Conservation (phyloP, 371 early-diverging fungal species). For the Polyrhizophydium stewartii region DNA sequence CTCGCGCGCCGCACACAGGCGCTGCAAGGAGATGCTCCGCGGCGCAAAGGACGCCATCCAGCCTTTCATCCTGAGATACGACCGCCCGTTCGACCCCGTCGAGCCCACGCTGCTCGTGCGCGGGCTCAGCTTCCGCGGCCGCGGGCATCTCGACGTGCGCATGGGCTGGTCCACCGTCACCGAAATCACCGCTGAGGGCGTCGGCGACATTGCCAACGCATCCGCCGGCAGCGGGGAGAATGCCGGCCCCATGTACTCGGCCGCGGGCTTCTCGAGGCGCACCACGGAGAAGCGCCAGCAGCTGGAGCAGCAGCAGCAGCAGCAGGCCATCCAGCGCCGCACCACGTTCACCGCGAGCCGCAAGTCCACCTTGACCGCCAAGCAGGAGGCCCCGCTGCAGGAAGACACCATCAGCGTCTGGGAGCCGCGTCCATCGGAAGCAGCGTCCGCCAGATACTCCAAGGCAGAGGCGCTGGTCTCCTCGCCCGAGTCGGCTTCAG, state of each 20-base stretch:
- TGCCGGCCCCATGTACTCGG: not conserved
- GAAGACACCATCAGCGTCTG: too few relatives aligned
- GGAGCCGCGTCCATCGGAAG: too few relatives aligned
- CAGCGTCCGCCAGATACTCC: too few relatives aligned
- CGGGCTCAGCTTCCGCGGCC: conserved; percentile 11
- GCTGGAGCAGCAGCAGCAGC: not conserved
- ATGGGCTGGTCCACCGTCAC: conserved; percentile 13
- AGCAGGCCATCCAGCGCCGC: not conserved
- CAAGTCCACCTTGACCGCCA: too few relatives aligned
- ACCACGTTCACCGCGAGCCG: too few relatives aligned
- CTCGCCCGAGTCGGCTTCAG: too few relatives aligned
- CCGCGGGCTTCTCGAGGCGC: not conserved
- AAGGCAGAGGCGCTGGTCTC: too few relatives aligned
- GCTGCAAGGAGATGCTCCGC: conserved; percentile 17
- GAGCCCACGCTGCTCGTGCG: not conserved
- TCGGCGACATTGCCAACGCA: not conserved
- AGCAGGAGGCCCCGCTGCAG: too few relatives aligned
- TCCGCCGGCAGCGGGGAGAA: not conserved
- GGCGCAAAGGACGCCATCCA: conserved; percentile 2
- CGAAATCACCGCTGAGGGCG: not conserved
- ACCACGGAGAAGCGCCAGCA: not conserved
- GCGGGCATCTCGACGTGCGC: conserved; percentile 9
- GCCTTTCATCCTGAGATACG: conserved; percentile 23
- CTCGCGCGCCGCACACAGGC: conserved; percentile 8
- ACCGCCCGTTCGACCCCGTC: not conserved